These are phyloP conservation scores for Gonapodya sp. DNA, from an alignment of 192 early-diverging fungal genomes.

Conservation along the genomic window DNA sequence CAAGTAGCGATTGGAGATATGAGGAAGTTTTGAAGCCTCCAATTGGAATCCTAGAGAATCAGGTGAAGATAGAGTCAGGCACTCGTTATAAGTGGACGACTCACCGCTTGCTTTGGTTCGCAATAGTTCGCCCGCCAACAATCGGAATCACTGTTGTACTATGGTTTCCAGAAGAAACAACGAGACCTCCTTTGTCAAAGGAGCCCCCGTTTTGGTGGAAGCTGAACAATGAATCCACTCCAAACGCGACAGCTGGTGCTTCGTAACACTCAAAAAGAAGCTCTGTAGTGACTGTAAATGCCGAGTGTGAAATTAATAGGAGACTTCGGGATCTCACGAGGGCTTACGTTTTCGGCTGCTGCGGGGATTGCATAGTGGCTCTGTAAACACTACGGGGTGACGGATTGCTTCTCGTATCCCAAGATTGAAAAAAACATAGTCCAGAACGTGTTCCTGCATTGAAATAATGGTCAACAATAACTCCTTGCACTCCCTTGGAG, in stretches of 20 bases:
- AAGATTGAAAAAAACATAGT: conserved; percentile 4
- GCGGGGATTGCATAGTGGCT: conserved; percentile 65
- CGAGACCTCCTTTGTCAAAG: conserved; percentile 52
- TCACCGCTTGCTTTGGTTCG: conserved; percentile 65
- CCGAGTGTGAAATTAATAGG: not conserved
- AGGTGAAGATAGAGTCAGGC: not conserved
- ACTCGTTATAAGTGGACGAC: not conserved
- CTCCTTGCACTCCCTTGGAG: no score
- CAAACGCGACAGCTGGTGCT: conserved; percentile 67
- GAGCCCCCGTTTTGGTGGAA: conserved; percentile 58
- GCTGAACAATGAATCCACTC: conserved; percentile 81
- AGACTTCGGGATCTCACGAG: not conserved
- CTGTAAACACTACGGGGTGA: conserved; percentile 83
- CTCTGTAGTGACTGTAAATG: conserved; percentile 65
- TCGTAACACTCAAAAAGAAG: conserved; percentile 80
- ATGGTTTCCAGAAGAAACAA: conserved; percentile 60
- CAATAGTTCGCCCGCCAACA: conserved; percentile 41
- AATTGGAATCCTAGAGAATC: conserved; percentile 51
- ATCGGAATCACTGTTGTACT: conserved; percentile 71
- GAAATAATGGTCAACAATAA: not conserved
- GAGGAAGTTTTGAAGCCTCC: conserved; percentile 69
- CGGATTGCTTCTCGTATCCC: not conserved
- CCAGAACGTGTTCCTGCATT: conserved; percentile 5
- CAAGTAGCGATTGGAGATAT: conserved; percentile 75
- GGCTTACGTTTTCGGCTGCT: conserved; percentile 61